Evolutionary conservation across 2,329 filamentous ascomycete species (phyloP), one percentile per base, ranked within the genome.

Genomic region (Colletotrichum australisinense): DNA sequence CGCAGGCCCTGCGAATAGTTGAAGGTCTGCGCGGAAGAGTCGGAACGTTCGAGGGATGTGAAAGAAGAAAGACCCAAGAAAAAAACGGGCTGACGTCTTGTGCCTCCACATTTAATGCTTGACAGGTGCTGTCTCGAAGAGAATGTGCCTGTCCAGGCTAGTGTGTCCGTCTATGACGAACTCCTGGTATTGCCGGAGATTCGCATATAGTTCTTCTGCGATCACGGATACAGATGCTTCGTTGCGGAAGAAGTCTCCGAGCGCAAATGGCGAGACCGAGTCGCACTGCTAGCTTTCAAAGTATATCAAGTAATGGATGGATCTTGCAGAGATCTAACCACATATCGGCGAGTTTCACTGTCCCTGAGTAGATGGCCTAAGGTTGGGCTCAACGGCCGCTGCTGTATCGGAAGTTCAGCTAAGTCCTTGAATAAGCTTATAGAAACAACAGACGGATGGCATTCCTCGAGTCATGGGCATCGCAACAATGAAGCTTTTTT

Each of bases 21-120:
- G 42, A 55, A 64, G 67, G 67, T 32, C 71, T 62, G 60, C 67
- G 67, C 71, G 67, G 67, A 73, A 70, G 67, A 70, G 56, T 65
- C 71, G 71, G 71, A 69, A 62, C 55, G 28, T 22, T 71, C 49
- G 57, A 67, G 53, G 24, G 64, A 28, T 52, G 26, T n/a, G 8
- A 30, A 42, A 35, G 14, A 30, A 12, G 8, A 30, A 12, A 5
- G 28, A 24, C 24, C 22, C 38, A 16, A 16, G 24, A 19, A 7
- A 35, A 38, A 32, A 22, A 35, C 49, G 46, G 46, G 7, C 35
- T 38, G 46, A 55, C 49, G 53, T 22, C 30, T 28, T 14, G n/a
- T n/a, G 12, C 30, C 28, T 68, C 35, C 64, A 28, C 26, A 68
- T 22, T 19, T 49, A 42, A 69, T 19, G 64, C 35, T 60, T 28